Conservation (phyloP, 2,329 filamentous ascomycete genomes). For the Aspergillus sp. region DNA sequence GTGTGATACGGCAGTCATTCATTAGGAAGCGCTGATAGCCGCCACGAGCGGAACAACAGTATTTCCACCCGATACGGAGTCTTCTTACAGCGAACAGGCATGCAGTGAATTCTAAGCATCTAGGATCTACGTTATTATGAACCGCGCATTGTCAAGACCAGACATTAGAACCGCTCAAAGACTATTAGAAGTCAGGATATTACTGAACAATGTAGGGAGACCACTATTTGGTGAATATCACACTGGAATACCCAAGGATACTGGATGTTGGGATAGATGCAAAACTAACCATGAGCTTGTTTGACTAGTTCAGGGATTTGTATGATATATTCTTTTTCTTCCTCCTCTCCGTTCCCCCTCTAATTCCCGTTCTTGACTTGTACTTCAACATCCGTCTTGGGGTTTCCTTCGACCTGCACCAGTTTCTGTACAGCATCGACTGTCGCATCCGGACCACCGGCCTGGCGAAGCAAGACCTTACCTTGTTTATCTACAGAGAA, state of each 20-base stretch:
- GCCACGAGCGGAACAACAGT: constrained; percentile 4
- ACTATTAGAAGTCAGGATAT: too few relatives aligned
- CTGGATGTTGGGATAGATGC: too few relatives aligned
- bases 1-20: background rate
- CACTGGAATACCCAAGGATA: too few relatives aligned
- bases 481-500: constrained; percentile 79
- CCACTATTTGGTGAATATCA: too few relatives aligned
- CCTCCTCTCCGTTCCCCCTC: background rate
- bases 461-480: constrained; percentile 67
- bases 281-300: background rate
- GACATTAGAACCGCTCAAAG: too few relatives aligned
- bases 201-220: too few relatives aligned
- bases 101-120: background rate
- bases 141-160: too few relatives aligned
- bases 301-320: background rate
- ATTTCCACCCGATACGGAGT: constrained; percentile 1
- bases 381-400: background rate
- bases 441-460: constrained; percentile 71
- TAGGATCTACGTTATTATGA: background rate
- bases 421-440: constrained; percentile 69
- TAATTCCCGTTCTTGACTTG: background rate
- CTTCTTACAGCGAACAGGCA: background rate
- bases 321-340: background rate
- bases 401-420: constrained; percentile 33
- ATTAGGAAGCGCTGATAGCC: background rate